Evolutionary conservation across 1,139 yeast species (phyloP), one percentile per base, ranked within the genome.

Genomic region (Meyerozyma athensensis): DNA sequence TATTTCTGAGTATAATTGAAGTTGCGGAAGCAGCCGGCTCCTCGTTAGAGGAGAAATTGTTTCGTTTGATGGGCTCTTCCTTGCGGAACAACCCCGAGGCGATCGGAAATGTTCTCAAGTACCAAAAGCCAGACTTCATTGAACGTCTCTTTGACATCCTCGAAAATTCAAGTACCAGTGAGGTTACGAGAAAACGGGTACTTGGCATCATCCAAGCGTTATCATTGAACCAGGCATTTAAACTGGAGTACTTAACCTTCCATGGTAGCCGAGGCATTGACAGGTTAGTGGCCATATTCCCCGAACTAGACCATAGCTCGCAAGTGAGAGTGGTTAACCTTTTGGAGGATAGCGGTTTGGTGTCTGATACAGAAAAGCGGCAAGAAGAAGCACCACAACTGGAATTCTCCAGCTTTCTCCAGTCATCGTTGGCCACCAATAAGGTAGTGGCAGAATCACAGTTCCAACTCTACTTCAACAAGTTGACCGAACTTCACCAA

Each of bases 81-180:
- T 63, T 86, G 37, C 71, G 95, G 49, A 87, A 87, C 54, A 87
- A 87, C 52, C 80, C 81, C 0, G 75, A 73, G 2, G 90, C 95
- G 0, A 60, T 79, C 10, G 55, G 61, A 7, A 57, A 56, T 31
- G 58, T 44, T 38, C 51, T 52, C 36, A 35, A 36, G 30, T 36
- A 46, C 26, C 42, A 45, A 35, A 31, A 44, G 6, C 26, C 37
- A 13, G 36, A 30, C 18, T 50, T 46, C 26, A 36, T 52, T 8
- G 40, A 42, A 8, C 37, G 35, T 7, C 44, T 54, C 20, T 51
- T 47, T 26, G 31, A 33, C 7, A 36, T 39, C n/a, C 44, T 54
- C 34, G 34, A 42, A 7, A 35, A 39, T n/a, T 34, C 40, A 7
- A 21, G 39, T 4, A 35, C 43, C n/a, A 41, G 60, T 2, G 68